phyloP scores from a whole-genome alignment of 768 basidiomycete species.

The Auriscalpium orientale region DNA sequence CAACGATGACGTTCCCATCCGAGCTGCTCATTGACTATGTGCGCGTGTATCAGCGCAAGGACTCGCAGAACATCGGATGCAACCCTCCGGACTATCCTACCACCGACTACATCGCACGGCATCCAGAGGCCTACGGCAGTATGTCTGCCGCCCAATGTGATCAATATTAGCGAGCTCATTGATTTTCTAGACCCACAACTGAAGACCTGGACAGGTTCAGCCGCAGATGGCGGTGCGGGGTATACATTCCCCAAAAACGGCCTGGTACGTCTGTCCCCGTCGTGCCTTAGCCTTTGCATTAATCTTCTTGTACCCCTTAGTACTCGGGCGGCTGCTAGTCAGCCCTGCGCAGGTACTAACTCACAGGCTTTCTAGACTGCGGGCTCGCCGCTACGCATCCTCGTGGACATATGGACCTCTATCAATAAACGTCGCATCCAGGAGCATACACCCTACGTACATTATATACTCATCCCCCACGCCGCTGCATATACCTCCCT shows the following conservation, averaged over 20 bases:
- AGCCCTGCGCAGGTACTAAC: conserved; percentile 4
- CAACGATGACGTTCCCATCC: conserved; percentile 60
- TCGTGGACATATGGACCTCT: background rate
- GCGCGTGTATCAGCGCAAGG: conserved; percentile 68
- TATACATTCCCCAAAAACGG: conserved; percentile 27
- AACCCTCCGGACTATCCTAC: conserved; percentile 61
- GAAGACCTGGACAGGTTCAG: conserved; percentile 20
- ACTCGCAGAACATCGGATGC: conserved; percentile 55
- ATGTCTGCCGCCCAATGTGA: conserved; percentile 21
- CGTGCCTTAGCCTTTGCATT: background rate
- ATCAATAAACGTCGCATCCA: background rate
- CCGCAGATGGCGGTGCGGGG: conserved; percentile 19
- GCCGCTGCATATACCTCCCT: background rate
- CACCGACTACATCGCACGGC: conserved; percentile 47
- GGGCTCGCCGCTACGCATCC: background rate
- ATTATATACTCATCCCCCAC: conserved; percentile 8
- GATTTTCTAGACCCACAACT: conserved; percentile 22
- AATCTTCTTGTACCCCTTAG: background rate
- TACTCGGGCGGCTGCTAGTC: conserved; percentile 6
- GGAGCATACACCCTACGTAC: background rate
- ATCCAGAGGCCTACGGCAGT: conserved; percentile 54
- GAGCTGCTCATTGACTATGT: conserved; percentile 73
- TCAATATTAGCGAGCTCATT: too few relatives aligned
- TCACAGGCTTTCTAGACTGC: background rate
- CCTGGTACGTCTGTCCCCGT: background rate